phyloP scores from a whole-genome alignment of 345 rosid species.

The Populus simonii region DNA sequence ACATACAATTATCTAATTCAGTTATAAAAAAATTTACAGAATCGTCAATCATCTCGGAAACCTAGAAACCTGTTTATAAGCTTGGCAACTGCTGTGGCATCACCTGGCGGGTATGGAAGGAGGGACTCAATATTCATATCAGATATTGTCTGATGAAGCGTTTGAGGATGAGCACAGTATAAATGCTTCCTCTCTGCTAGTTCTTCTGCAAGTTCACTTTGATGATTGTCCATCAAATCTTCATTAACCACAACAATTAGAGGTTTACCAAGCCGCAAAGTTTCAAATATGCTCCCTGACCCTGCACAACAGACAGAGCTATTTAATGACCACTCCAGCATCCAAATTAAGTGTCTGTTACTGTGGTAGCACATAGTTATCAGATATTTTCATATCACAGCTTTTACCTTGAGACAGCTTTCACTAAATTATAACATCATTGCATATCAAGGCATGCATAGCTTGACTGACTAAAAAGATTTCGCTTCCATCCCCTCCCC shows the following conservation, averaged over 20 bases:
- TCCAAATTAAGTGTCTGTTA: background rate
- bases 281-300: constrained; percentile 96
- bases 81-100: constrained; percentile 63
- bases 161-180: constrained; percentile 64
- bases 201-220: constrained; percentile 84
- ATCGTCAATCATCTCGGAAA: constrained; percentile 64
- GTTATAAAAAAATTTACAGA: background rate
- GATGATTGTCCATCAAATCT: constrained; percentile 97
- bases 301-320: constrained; percentile 38
- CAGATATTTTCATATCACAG: background rate
- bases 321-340: background rate
- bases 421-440: background rate
- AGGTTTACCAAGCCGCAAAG: constrained; percentile 65
- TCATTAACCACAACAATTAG: constrained; percentile 90
- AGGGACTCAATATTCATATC: constrained; percentile 62
- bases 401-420: background rate
- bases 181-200: constrained; percentile 78
- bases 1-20: background rate
- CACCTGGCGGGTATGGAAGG: constrained; percentile 59
- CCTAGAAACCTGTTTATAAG: constrained; percentile 68
- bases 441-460: background rate
- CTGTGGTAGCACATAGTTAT: background rate
- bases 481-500: background rate
- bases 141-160: constrained; percentile 47
- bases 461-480: background rate